These are phyloP conservation scores for Mucor irregularis DNA, from an alignment of 371 early-diverging fungal species.

Conservation along the genomic window DNA sequence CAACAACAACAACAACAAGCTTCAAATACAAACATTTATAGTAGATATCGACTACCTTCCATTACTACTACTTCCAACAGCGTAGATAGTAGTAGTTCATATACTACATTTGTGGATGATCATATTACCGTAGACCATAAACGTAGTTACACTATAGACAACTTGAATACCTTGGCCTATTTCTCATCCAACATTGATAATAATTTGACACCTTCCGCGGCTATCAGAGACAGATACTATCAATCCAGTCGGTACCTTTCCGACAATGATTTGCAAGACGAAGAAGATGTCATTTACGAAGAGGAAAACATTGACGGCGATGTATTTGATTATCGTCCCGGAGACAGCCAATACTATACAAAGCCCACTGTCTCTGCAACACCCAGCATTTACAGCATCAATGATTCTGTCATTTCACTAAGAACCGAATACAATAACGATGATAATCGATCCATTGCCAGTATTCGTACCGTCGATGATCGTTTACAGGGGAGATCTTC, in stretches of 20 bases:
- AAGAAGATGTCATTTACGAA: constrained; percentile 16
- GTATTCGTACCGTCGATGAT: constrained; percentile 23
- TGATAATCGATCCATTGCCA: constrained; percentile 17
- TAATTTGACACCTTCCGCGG: constrained; percentile 30
- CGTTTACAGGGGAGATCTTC: constrained; percentile 13
- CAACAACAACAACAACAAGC: too few species aligned
- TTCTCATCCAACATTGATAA: constrained; percentile 3
- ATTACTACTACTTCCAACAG: constrained; percentile 5
- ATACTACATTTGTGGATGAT: too few species aligned
- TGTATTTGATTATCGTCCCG: constrained; percentile 27
- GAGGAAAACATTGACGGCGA: constrained; percentile 15
- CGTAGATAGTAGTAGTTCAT: background rate
- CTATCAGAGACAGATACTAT: constrained; percentile 32
- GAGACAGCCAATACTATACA: constrained; percentile 10
- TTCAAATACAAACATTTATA: constrained; percentile 25
- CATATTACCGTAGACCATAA: constrained; percentile 5
- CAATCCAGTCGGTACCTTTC: constrained; percentile 25
- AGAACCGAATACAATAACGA: constrained; percentile 28
- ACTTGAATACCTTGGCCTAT: constrained; percentile 12
- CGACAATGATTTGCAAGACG: constrained; percentile 14
- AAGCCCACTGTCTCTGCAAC: constrained; percentile 14
- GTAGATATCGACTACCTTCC: constrained; percentile 19
- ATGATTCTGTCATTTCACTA: constrained; percentile 28
- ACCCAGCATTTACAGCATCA: constrained; percentile 24
- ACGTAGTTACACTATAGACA: constrained; percentile 16